These are phyloP conservation scores for Quillaja saponaria DNA, from an alignment of 306 rosid genomes.

Conservation along the genomic window DNA sequence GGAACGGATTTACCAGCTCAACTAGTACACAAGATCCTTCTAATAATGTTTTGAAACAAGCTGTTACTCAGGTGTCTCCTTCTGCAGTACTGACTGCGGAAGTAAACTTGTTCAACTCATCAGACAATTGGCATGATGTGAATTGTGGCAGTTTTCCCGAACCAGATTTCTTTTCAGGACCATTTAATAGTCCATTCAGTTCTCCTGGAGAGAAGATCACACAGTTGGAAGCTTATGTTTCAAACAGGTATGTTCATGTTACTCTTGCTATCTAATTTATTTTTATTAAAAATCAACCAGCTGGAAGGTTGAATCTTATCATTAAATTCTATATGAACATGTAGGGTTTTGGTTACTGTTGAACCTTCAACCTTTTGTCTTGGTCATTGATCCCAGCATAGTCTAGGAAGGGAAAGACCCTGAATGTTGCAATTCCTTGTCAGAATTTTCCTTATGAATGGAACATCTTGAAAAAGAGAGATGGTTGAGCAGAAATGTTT, in stretches of 20 bases:
- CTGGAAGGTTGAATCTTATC: constrained; percentile 18
- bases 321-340: no score
- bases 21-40: constrained; percentile 44
- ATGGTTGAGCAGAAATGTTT: no score
- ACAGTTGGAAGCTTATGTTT: constrained; percentile 41
- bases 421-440: no score
- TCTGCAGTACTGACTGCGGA: constrained; percentile 47
- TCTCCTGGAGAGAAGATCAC: constrained; percentile 34
- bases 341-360: no score
- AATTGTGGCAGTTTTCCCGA: constrained; percentile 47
- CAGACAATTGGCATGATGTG: constrained; percentile 41
- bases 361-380: no score
- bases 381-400: no score
- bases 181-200: constrained; percentile 38
- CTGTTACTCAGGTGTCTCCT: constrained; percentile 27
- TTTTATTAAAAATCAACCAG: constrained; percentile 23
- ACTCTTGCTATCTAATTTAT: constrained; percentile 18
- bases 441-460: no score
- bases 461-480: no score
- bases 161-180: constrained; percentile 48
- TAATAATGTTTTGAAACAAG: constrained; percentile 43
- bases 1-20: constrained; percentile 61
- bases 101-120: constrained; percentile 40
- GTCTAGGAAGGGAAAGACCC: no score
- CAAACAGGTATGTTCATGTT: constrained; percentile 56